Conservation (phyloP, 2,329 filamentous ascomycete species). For the Chlorencoelia australis region DNA sequence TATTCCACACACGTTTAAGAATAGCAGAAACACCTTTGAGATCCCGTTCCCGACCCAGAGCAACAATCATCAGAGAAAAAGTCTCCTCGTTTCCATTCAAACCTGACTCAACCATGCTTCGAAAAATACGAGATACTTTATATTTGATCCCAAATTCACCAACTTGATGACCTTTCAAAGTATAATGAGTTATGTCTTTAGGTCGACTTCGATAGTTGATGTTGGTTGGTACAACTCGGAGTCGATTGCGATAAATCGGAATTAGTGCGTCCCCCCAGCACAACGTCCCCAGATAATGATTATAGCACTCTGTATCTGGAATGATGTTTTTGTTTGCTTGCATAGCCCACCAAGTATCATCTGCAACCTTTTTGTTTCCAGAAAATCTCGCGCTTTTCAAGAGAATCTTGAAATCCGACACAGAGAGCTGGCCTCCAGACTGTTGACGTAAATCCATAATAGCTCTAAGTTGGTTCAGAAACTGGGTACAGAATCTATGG, state of each 20-base stretch:
- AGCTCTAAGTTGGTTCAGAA: slow-evolving; percentile 14
- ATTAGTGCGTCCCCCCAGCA: slow-evolving; percentile 36
- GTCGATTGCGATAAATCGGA: slow-evolving; percentile 27
- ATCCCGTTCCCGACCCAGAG: slow-evolving; percentile 42
- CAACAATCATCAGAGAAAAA: slow-evolving; percentile 42
- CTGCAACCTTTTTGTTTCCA: slow-evolving; percentile 34
- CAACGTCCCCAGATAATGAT: slow-evolving; percentile 40
- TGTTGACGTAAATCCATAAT: slow-evolving; percentile 31
- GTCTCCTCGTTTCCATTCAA: slow-evolving; percentile 39
- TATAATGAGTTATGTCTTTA: no score
- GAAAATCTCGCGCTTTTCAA: slow-evolving; percentile 40
- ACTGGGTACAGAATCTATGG: slow-evolving; percentile 16
- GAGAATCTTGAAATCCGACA: slow-evolving; percentile 41
- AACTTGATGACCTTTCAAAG: slow-evolving; percentile 18
- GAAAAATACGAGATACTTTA: slow-evolving; percentile 29
- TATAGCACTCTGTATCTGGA: slow-evolving; percentile 43
- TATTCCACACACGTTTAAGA: slow-evolving; percentile 42
- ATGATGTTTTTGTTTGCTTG: slow-evolving; percentile 24
- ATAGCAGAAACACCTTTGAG: slow-evolving; percentile 35
- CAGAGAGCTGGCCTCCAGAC: slow-evolving; percentile 29
- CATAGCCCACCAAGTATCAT: slow-evolving; percentile 37
- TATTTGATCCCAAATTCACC: slow-evolving; percentile 15
- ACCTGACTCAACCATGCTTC: slow-evolving; percentile 36
- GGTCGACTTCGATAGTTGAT: slow-evolving; percentile 18
- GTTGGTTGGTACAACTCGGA: slow-evolving; percentile 25